phyloP scores from a whole-genome alignment of 495 filamentous ascomycete species.

The Choiromyces venosus region DNA sequence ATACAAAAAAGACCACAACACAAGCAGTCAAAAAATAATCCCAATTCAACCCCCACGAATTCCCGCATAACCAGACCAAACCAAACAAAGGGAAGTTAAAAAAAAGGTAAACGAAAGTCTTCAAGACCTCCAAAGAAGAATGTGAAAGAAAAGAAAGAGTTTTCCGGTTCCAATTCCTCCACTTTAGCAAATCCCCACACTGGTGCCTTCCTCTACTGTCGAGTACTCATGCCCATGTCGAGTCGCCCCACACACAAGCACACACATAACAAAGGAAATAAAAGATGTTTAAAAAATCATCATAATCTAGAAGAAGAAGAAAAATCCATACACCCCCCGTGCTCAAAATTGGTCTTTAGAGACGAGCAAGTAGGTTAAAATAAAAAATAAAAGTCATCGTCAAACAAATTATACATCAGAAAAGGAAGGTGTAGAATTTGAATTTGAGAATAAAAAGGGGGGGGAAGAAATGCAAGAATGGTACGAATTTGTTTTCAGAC shows the following conservation, averaged over 20 bases:
- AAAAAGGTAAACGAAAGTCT: background rate
- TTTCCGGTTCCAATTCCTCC: slow-evolving; percentile 1
- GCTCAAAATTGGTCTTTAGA: background rate
- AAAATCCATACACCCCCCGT: background rate
- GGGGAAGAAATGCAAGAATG: background rate
- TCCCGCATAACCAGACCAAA: background rate
- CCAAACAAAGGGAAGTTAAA: background rate
- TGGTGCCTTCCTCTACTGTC: slow-evolving; percentile 32
- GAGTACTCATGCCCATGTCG: slow-evolving; percentile 37
- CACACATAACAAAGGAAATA: slow-evolving; percentile 13
- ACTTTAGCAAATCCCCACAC: slow-evolving; percentile 1
- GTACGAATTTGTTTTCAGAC: background rate
- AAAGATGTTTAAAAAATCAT: slow-evolving; percentile 11
- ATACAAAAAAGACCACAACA: background rate
- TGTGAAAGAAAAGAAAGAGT: background rate
- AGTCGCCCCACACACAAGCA: slow-evolving; percentile 13
- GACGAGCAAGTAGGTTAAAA: slow-evolving; percentile 10
- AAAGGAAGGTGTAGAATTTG: background rate
- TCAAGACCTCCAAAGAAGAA: slow-evolving; percentile 1
- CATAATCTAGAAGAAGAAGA: slow-evolving; percentile 5
- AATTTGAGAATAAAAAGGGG: background rate
- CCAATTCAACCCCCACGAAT: background rate
- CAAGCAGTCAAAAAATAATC: background rate
- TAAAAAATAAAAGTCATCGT: slow-evolving; percentile 8
- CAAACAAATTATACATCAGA: background rate